phyloP scores from a whole-genome alignment of 495 filamentous ascomycete species.

The Thermothielavioides terrestris region DNA sequence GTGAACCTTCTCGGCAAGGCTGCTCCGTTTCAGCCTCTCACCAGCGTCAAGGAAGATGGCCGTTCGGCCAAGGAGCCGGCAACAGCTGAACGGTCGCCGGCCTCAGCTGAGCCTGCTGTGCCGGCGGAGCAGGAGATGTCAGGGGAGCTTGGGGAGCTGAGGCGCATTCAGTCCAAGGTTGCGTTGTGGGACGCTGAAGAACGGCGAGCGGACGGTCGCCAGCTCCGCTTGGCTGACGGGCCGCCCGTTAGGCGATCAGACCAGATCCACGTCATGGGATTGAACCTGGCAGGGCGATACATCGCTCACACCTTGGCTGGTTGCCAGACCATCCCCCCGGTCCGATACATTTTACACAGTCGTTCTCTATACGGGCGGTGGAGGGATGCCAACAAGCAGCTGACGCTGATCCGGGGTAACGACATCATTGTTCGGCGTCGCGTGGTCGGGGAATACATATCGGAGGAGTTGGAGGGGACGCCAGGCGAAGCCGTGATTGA shows the following conservation, averaged over 20 bases:
- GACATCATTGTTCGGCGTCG: conserved; percentile 9
- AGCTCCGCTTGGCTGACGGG: background rate
- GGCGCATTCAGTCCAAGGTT: conserved; percentile 2
- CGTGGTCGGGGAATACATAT: conserved; percentile 13
- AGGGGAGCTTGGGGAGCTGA: background rate
- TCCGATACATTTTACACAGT: conserved; percentile 24
- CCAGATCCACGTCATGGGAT: conserved; percentile 46
- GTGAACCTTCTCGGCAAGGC: too few species aligned
- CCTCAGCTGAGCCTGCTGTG: background rate
- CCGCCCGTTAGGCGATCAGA: conserved; percentile 17
- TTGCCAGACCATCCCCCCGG: conserved; percentile 19
- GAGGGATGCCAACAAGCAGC: conserved; percentile 13
- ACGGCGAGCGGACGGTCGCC: background rate
- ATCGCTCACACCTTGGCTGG: conserved; percentile 42
- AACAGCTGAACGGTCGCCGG: background rate
- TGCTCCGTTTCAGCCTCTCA: background rate
- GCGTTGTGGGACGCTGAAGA: conserved; percentile 8
- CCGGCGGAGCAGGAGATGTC: background rate
- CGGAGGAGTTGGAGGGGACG: conserved; percentile 9
- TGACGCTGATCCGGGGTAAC: conserved; percentile 17
- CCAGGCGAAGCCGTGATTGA: conserved; percentile 48
- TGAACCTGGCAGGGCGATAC: conserved; percentile 39
- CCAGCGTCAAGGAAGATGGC: background rate
- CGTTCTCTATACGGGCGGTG: conserved; percentile 12
- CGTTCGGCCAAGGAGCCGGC: background rate